A percentile compares a stretch with the other conserved stretches of the same genome.
Evolutionary conservation across 1,139 yeast species (phyloP).

Genomic region (Pichia sp.): DNA sequence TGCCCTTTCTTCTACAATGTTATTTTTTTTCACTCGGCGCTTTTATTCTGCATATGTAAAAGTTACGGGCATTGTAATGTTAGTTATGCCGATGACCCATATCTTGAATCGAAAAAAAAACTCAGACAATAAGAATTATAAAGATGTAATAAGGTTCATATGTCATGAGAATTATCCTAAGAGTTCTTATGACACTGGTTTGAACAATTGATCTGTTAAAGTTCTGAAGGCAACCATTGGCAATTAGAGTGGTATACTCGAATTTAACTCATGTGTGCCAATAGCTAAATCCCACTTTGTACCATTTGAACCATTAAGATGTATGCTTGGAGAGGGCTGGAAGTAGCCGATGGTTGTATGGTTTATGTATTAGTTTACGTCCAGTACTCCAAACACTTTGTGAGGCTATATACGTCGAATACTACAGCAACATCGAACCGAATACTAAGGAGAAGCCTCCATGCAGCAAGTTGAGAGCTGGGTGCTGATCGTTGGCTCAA

Average conservation of each 20-base stretch:
- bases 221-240: not conserved
- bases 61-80: too few relatives aligned
- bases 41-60: too few relatives aligned
- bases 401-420: not conserved
- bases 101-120: too few relatives aligned
- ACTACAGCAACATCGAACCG: not conserved
- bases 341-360: not conserved
- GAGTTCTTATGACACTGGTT: not conserved
- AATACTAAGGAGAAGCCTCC: not conserved
- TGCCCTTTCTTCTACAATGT: too few relatives aligned
- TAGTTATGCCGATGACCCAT: too few relatives aligned
- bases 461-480: not conserved
- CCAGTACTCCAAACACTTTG: not conserved
- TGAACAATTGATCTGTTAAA: not conserved
- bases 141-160: too few relatives aligned
- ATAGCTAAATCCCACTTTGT: not conserved
- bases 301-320: not conserved
- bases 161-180: too few relatives aligned
- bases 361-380: not conserved
- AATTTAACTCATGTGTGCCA: not conserved
- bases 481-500: not conserved
- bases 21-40: too few relatives aligned
- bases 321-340: not conserved
- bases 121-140: too few relatives aligned
- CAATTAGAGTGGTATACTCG: not conserved